phyloP scores from a whole-genome alignment of 1,139 yeast genomes.

The Blastobotrys persicus region DNA sequence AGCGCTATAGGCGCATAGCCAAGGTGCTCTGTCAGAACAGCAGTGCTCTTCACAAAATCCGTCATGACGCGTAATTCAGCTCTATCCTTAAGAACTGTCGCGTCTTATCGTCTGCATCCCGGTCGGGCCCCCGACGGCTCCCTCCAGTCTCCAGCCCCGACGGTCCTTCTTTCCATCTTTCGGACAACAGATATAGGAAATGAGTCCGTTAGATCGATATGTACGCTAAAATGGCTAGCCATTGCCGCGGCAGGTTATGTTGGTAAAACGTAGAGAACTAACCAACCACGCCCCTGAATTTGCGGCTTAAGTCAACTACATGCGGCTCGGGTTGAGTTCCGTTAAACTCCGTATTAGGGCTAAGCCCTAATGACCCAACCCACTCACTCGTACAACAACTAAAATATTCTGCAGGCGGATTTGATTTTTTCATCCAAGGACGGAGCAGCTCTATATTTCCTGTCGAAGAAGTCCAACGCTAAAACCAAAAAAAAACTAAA shows the following conservation, averaged over 20 bases:
- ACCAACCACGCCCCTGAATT: no score
- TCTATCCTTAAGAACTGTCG: no score
- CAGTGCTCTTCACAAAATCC: slow-evolving; percentile 37
- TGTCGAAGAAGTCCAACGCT: slow-evolving; percentile 39
- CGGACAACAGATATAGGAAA: no score
- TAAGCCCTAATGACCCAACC: slow-evolving; percentile 12
- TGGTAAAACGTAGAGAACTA: background rate
- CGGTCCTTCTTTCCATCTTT: no score
- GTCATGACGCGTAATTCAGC: slow-evolving; percentile 17
- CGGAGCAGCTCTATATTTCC: slow-evolving; percentile 35
- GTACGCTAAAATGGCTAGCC: no score
- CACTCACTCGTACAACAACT: background rate
- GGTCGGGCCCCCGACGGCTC: no score
- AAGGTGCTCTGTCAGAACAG: slow-evolving; percentile 77
- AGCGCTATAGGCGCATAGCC: slow-evolving; percentile 86
- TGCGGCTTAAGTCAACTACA: no score
- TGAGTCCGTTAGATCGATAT: no score
- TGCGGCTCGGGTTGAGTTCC: background rate
- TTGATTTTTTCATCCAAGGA: slow-evolving; percentile 23
- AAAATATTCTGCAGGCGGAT: background rate
- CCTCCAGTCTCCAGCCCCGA: no score
- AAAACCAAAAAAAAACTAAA: slow-evolving; percentile 20
- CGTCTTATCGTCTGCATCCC: no score
- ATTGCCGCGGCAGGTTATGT: no score
- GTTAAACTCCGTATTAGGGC: slow-evolving; percentile 10